Percentiles rank a stretch among this genome's conserved stretches.
phyloP scores from a whole-genome alignment of 2,329 filamentous ascomycete species.

The Aspergillus amoenus region DNA sequence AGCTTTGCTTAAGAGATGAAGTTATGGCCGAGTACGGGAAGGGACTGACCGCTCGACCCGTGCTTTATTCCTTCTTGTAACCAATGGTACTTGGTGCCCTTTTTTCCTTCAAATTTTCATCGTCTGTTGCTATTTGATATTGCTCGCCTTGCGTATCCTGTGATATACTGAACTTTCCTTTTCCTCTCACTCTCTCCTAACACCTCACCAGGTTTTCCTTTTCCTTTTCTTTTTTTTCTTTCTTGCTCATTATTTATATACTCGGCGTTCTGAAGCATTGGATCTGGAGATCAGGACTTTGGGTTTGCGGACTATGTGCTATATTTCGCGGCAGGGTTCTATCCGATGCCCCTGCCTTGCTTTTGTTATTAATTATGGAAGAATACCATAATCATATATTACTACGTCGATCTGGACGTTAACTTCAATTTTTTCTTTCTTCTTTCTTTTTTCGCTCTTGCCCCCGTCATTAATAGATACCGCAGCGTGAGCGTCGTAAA shows the following conservation, averaged over 20 bases:
- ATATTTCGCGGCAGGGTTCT: constrained; percentile 16
- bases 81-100: constrained; percentile 19
- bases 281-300: constrained; percentile 31
- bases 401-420: constrained; percentile 11
- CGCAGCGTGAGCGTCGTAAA: no score
- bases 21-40: constrained; percentile 37
- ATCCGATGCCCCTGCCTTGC: constrained; percentile 18
- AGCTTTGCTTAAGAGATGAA: constrained; percentile 38
- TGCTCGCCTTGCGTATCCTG: constrained; percentile 20
- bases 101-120: constrained; percentile 4
- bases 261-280: constrained; percentile 38
- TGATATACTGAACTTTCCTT: constrained; percentile 21
- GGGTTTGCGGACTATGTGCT: constrained; percentile 24
- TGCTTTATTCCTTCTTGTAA: constrained; percentile 19
- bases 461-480: no score
- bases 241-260: constrained; percentile 19
- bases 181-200: constrained; percentile 3
- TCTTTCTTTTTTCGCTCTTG: not conserved
- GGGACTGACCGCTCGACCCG: constrained; percentile 24
- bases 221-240: constrained; percentile 12
- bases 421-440: not conserved
- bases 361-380: constrained; percentile 18
- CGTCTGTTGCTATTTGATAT: constrained; percentile 14
- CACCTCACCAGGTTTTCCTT: constrained; percentile 19
- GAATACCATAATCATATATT: constrained; percentile 21